Percentiles rank a stretch among this genome's conserved stretches.
phyloP scores from a whole-genome alignment of 768 basidiomycete genomes.

The Rhizopogon salebrosus region DNA sequence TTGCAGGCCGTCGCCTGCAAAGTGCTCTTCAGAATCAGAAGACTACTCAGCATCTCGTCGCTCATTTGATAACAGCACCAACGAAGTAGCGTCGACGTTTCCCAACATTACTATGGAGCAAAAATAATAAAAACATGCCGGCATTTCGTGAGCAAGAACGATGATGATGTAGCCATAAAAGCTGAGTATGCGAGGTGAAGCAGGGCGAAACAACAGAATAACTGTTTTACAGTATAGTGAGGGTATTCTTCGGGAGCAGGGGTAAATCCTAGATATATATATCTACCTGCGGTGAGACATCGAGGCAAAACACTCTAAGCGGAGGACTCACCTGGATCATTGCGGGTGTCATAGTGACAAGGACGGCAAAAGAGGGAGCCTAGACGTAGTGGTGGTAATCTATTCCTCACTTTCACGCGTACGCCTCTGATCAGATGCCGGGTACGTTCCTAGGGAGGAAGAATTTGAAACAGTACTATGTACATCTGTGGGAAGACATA shows the following conservation, averaged over 20 bases:
- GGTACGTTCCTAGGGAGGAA: slow-evolving; percentile 11
- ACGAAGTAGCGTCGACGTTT: no score
- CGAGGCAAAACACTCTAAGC: not conserved
- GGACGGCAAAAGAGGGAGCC: slow-evolving; percentile 10
- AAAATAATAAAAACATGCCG: no score
- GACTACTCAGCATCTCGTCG: no score
- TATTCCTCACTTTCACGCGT: slow-evolving; percentile 12
- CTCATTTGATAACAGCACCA: no score
- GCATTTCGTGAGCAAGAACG: no score
- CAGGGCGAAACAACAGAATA: not conserved
- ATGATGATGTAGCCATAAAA: no score
- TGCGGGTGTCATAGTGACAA: slow-evolving; percentile 12
- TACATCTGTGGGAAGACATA: slow-evolving; percentile 6
- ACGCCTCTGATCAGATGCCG: slow-evolving; percentile 12
- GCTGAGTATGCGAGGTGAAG: slow-evolving; percentile 34
- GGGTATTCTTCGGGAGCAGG: not conserved
- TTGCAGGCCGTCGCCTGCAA: no score
- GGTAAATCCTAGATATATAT: not conserved
- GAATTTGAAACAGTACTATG: not conserved
- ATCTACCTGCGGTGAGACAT: not conserved
- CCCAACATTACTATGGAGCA: no score
- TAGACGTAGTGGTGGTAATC: slow-evolving; percentile 10
- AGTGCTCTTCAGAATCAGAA: no score
- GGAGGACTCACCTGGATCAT: slow-evolving; percentile 19
- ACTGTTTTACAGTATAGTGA: not conserved